Base-by-base conservation (phyloP, 2,329 filamentous ascomycete genomes). In the Trichoderma semiorbis region DNA sequence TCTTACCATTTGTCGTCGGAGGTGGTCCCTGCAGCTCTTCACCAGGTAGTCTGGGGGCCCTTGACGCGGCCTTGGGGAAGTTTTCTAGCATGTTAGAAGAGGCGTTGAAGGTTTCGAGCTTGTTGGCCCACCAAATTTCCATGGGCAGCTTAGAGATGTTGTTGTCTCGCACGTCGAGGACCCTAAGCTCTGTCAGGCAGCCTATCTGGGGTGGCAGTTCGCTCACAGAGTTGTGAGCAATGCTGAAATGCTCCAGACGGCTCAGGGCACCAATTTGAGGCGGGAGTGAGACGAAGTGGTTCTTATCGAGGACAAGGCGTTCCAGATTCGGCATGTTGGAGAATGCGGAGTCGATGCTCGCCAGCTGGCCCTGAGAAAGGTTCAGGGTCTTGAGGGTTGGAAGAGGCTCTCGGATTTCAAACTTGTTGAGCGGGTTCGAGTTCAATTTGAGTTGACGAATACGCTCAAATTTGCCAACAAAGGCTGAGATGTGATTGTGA, bases 101-200 rank as follows among this genome's bases (percentile, higher is more conserved):
- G 14, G 97, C 91, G 77, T 99, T 99, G 72, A 99, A 87, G 0
- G 92, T 95, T 81, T 98, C 95, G 69, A 99, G 83, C 78, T 92
- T 94, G 76, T 92, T 91, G 66, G 95, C 95, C 86, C 93, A 95
- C 96, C 96, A 99, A n/a, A 99, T 87, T 78, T 99, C 96, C 78
- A 93, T 90, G 2, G 96, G 96, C 36, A 99, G 85, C 77, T 92
- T 92, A 75, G 91, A 92, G 72, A 99, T 88, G 78, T 98, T 99
- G 84, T 98, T 99, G 78, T 96, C 94, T 74, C 95, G 89, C 21
- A 98, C 88, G 79, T 99, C 95, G 53, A 99, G 85, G 74, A 94
- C 92, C 68, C 90, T 91, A 73, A 99, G 85, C 80, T 98, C 95
- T 0, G 87, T 89, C 28, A 99, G 86, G 74, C 93, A 95, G 6